phyloP scores from a whole-genome alignment of 352 stramenopile species.

The Phytophthora litchii region DNA sequence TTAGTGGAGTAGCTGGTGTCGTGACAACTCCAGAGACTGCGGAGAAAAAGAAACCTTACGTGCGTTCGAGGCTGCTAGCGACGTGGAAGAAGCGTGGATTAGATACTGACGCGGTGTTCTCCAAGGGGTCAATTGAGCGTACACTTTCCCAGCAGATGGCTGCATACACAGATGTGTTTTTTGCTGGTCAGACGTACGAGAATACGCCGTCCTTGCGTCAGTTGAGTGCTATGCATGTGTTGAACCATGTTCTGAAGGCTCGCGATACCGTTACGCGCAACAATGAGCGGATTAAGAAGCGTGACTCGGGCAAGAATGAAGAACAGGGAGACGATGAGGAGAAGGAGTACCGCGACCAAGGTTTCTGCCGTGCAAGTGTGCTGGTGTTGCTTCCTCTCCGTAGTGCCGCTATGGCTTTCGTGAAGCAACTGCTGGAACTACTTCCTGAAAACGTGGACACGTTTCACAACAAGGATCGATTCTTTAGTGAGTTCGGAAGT shows the following conservation, averaged over 20 bases:
- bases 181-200: constrained; percentile 67
- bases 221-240: constrained; percentile 72
- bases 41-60: constrained; percentile 37
- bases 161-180: constrained; percentile 73
- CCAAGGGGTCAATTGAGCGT: constrained; percentile 47
- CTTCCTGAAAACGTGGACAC: constrained; percentile 58
- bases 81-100: constrained; percentile 55
- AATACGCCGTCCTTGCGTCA: constrained; percentile 60
- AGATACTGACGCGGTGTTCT: constrained; percentile 39
- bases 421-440: constrained; percentile 66
- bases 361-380: constrained; percentile 74
- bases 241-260: constrained; percentile 82
- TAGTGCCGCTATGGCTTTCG: constrained; percentile 65
- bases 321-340: constrained; percentile 42
- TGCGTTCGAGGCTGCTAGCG: constrained; percentile 54
- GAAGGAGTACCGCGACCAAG: constrained; percentile 82
- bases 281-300: constrained; percentile 72
- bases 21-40: constrained; percentile 26
- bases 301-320: constrained; percentile 29
- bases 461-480: constrained; percentile 84
- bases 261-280: constrained; percentile 73
- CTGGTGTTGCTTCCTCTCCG: constrained; percentile 73
- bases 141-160: constrained; percentile 58
- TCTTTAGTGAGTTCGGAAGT: constrained; percentile 65
- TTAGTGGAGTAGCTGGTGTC: constrained; percentile 19